Conservation (phyloP, 2,329 filamentous ascomycete genomes). For the Ascochyta viciae-villosae region DNA sequence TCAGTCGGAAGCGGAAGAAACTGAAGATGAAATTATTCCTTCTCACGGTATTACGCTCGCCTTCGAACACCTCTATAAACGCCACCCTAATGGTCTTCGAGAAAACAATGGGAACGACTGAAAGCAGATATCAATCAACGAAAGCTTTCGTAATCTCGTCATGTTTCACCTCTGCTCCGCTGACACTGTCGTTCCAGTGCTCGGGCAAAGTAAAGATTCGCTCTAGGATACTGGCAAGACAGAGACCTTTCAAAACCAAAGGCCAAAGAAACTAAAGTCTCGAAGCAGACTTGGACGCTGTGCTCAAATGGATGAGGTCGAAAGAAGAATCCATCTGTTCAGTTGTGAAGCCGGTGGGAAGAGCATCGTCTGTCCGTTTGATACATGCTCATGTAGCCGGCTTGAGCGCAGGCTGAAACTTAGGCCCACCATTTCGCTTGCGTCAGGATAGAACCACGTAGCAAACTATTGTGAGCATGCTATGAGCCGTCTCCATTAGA, state of each 20-base stretch:
- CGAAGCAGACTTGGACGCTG: slow-evolving; percentile 10
- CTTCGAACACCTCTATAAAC: slow-evolving; percentile 40
- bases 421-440: neutral
- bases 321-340: neutral
- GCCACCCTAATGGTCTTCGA: slow-evolving; percentile 33
- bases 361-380: neutral
- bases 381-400: neutral
- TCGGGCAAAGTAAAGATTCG: neutral
- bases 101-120: slow-evolving; percentile 8
- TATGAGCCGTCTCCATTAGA: neutral
- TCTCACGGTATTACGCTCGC: slow-evolving; percentile 11
- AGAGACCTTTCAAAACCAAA: slow-evolving; percentile 9
- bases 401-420: neutral
- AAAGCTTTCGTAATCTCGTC: slow-evolving; percentile 18
- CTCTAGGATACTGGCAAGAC: slow-evolving; percentile 4
- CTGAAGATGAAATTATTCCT: slow-evolving; percentile 12
- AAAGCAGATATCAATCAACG: slow-evolving; percentile 6
- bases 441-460: neutral
- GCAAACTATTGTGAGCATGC: neutral
- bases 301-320: neutral
- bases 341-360: neutral
- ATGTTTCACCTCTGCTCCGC: neutral
- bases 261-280: slow-evolving; percentile 15
- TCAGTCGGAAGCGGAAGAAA: neutral
- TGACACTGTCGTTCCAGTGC: neutral